Evolutionary conservation across 2,329 filamentous ascomycete genomes (phyloP), one percentile per base, ranked within the genome.

Genomic region (Cadophora malorum): DNA sequence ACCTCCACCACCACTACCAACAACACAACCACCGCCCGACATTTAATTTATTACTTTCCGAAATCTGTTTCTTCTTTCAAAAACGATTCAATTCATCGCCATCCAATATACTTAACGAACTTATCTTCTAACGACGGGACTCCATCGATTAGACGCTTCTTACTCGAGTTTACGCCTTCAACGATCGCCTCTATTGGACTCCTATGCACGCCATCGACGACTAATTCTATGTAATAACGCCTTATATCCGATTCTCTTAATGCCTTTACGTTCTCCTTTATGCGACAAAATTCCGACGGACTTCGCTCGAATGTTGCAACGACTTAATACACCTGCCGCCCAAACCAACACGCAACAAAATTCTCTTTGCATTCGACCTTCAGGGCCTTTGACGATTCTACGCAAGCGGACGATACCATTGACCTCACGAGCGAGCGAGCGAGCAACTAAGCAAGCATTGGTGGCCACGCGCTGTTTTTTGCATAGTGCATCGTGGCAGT

Each of bases 101-200:
- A 33, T 50, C 33, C 38, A 45, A 50, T 25, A 65, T 28, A 4
- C 62, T 35, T 60, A 25, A 60, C 47, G 41, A 28, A 66, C 35
- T 53, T 35, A 21, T 68, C 69, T 69, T 56, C 52, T 66, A 21
- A 69, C 65, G 68, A 67, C 58, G 53, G 65, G 59, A 53, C 47
- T 65, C 63, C 63, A 63, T 68, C 62, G 35, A 68, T 59, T 69
- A 63, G 52, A 68, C 65, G 61, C 67, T 67, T 67, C 63, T 67
- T 69, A 56, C 65, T 72, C 72, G 70, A 73, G 55, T 65, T 71
- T 66, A 70, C 70, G 70, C 69, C 68, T 68, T 66, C 63, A 64
- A 73, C 70, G 70, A 73, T 23, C 52, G 66, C 56, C 63, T 66
- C 35, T 72, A 73, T 69, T 71, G 67, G 66, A 65, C 60, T 67